Conservation (phyloP, 2,329 filamentous ascomycete genomes). For the Aspergillus fumigatus region DNA sequence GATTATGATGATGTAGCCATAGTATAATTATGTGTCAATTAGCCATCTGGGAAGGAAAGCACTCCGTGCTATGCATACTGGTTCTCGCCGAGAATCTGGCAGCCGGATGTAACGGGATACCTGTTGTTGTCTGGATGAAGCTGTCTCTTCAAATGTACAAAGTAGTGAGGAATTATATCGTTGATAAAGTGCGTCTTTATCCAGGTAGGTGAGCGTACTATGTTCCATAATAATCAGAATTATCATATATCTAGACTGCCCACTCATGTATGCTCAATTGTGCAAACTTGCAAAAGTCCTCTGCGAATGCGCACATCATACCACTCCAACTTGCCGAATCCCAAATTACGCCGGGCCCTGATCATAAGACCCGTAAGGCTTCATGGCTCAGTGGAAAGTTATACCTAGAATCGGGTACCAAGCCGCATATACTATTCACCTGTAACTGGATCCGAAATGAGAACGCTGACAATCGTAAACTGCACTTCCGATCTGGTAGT, state of each 20-base stretch:
- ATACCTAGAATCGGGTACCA: no score
- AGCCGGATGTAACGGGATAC: not conserved
- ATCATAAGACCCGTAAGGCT: no score
- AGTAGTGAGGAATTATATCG: not conserved
- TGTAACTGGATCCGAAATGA: no score
- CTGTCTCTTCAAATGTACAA: not conserved
- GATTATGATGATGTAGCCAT: not conserved
- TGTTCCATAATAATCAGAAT: not conserved
- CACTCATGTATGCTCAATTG: no score
- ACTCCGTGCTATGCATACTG: not conserved
- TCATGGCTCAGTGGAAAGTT: no score
- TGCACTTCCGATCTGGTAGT: no score
- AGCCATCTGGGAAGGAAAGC: not conserved
- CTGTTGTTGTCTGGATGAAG: not conserved
- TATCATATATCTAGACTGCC: not conserved
- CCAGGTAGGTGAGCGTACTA: not conserved
- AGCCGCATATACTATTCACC: no score
- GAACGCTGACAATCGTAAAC: no score
- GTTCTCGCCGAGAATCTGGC: not conserved
- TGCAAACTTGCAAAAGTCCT: no score
- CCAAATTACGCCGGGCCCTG: no score
- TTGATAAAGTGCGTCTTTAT: not conserved
- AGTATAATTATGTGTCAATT: not conserved
- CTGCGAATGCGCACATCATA: no score
- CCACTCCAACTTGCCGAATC: no score